phyloP scores from a whole-genome alignment of 2,329 filamentous ascomycete genomes.

The Fusarium udum region DNA sequence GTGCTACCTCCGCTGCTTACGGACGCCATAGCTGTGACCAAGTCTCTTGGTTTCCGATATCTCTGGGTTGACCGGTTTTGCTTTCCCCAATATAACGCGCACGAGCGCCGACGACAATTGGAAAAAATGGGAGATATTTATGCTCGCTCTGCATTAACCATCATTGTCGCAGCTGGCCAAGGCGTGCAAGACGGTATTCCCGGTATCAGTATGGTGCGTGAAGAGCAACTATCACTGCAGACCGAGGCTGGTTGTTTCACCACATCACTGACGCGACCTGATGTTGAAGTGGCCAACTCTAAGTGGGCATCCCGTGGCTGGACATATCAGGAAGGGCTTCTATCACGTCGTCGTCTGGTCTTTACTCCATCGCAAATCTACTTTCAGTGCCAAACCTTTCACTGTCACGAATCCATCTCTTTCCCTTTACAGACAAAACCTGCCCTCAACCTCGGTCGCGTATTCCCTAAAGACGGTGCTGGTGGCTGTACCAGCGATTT shows the following conservation, averaged over 20 bases:
- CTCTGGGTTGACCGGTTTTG: slow-evolving; percentile 53
- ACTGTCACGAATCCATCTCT: slow-evolving; percentile 51
- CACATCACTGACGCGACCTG: slow-evolving; percentile 49
- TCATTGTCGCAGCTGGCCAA: slow-evolving; percentile 50
- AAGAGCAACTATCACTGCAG: slow-evolving; percentile 49
- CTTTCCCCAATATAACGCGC: slow-evolving; percentile 42
- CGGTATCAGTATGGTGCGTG: slow-evolving; percentile 47
- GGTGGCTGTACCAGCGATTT: slow-evolving; percentile 40
- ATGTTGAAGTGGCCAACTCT: slow-evolving; percentile 49
- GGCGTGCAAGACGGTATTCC: slow-evolving; percentile 46
- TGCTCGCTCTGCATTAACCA: slow-evolving; percentile 45
- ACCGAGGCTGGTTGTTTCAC: slow-evolving; percentile 48
- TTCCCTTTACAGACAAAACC: slow-evolving; percentile 47
- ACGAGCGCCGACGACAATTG: slow-evolving; percentile 43
- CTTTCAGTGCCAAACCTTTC: slow-evolving; percentile 50
- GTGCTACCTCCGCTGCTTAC: slow-evolving; percentile 44
- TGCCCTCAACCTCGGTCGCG: slow-evolving; percentile 46
- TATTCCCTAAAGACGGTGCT: slow-evolving; percentile 43
- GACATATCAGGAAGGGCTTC: slow-evolving; percentile 51
- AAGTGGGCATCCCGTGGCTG: slow-evolving; percentile 49
- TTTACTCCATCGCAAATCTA: slow-evolving; percentile 52
- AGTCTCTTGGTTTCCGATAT: slow-evolving; percentile 48
- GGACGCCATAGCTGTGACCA: slow-evolving; percentile 48
- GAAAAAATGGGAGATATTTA: slow-evolving; percentile 49
- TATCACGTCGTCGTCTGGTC: slow-evolving; percentile 49